Evolutionary conservation across 257 asterid genomes (phyloP), one percentile per base, ranked within the genome.

Genomic region (Anisodus tanguticus): DNA sequence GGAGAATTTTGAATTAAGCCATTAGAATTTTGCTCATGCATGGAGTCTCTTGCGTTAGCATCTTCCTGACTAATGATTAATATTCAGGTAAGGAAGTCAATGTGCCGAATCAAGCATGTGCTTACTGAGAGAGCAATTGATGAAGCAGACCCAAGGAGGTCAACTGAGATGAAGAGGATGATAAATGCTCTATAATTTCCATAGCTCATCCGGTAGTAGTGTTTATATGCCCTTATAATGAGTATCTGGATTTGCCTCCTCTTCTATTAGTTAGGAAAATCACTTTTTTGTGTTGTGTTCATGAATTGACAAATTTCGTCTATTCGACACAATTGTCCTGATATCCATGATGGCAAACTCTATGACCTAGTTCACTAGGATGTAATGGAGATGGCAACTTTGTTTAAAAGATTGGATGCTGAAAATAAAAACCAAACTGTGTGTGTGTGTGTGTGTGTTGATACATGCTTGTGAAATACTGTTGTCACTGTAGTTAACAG

Each of bases 71-170:
- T 6, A 13, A 47, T 84, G 77, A 43, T 84, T 69, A 31, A 45
- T 82, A 78, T 87, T 83, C 94, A 95, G 99, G 98, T 96, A 53
- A 88, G 95, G 68, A 95, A 93, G 87, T 91, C 98, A 31, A 95
- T 94, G 98, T 94, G 98, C 89, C 93, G 99, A 59, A 91, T 96
- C 87, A 96, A 96, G 87, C 99, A 96, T 31, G 98, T 94, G 39
- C 92, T 95, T 12, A 97, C 98, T 0, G 98, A 96, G 93, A 92
- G 99, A 92, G 99, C 99, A 17, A 92, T 95, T 43, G 98, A 88
- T 47, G 99, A 97, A 88, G 85, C 98, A 7, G 99, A 97, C 87
- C 94, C 96, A 12, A 88, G 98, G 88, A 90, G 98, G 86, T 95
- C 98, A 15, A 86, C 93, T 17, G 98, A 95, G 91, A 93, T 97